Evolutionary conservation across 2,329 filamentous ascomycete genomes (phyloP).

Genomic region (Microcyclosporella mali): DNA sequence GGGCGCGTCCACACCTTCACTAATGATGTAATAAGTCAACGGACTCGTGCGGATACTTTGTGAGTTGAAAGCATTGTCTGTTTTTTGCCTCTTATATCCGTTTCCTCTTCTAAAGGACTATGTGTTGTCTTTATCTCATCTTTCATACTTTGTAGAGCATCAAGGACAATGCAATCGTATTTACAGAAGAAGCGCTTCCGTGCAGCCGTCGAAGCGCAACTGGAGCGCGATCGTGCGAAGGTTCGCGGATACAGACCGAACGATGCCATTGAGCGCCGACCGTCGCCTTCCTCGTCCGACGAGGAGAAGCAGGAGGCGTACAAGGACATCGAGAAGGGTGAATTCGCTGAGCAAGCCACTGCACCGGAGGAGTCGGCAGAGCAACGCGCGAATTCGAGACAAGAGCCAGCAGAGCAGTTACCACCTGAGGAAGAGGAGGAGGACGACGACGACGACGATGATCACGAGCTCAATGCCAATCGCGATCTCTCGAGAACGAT

Average conservation of each 20-base stretch:
- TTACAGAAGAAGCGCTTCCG: conserved; percentile 25
- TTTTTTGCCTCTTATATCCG: no score
- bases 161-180: conserved; percentile 16
- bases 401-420: conserved; percentile 13
- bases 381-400: conserved; percentile 4
- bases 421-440: conserved; percentile 21
- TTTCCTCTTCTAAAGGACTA: no score
- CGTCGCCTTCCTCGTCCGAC: conserved; percentile 13
- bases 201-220: conserved; percentile 19
- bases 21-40: no score
- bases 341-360: conserved; percentile 3
- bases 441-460: conserved; percentile 23
- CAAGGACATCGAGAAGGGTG: conserved; percentile 13
- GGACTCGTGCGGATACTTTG: no score
- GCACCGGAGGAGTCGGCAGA: not conserved
- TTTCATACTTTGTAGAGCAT: no score
- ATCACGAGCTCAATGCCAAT: conserved; percentile 17
- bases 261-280: conserved; percentile 1
- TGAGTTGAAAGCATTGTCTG: no score
- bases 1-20: no score
- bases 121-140: no score
- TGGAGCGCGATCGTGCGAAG: conserved; percentile 21
- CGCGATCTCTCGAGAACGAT: conserved; percentile 24
- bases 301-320: conserved; percentile 21
- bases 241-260: conserved; percentile 2